phyloP scores from a whole-genome alignment of 1,284 basidiomycete genomes.

The Mycosarcoma maydis region DNA sequence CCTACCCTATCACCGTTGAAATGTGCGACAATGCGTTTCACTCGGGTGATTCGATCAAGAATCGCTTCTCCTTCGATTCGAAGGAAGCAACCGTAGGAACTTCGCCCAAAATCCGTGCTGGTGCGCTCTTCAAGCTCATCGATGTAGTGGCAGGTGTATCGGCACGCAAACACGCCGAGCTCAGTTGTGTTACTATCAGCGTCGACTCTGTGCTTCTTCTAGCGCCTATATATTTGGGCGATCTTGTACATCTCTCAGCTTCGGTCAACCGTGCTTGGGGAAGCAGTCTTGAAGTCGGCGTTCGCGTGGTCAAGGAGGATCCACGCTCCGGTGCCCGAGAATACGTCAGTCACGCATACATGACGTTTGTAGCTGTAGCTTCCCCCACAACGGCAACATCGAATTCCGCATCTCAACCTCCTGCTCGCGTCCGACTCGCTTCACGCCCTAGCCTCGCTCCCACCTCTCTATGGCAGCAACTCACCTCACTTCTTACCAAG shows the following conservation, averaged over 20 bases:
- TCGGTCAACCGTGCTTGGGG: slow-evolving; percentile 68
- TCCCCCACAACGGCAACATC: slow-evolving; percentile 13
- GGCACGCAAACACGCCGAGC: slow-evolving; percentile 65
- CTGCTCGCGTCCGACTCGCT: slow-evolving; percentile 44
- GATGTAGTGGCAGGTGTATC: slow-evolving; percentile 68
- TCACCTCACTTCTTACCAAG: slow-evolving; percentile 12
- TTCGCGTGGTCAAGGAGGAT: slow-evolving; percentile 65
- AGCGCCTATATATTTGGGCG: slow-evolving; percentile 54
- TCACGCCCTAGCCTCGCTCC: slow-evolving; percentile 28
- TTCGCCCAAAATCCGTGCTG: slow-evolving; percentile 59
- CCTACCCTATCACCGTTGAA: slow-evolving; percentile 49
- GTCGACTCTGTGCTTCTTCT: slow-evolving; percentile 66
- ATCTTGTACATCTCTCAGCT: slow-evolving; percentile 63
- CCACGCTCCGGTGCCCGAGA: slow-evolving; percentile 46
- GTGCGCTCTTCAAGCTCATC: slow-evolving; percentile 68
- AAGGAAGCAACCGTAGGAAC: slow-evolving; percentile 5
- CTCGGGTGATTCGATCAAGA: slow-evolving; percentile 7
- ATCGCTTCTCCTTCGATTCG: slow-evolving; percentile 4
- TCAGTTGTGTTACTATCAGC: slow-evolving; percentile 67
- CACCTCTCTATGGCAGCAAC: slow-evolving; percentile 12
- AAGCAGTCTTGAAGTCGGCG: slow-evolving; percentile 67
- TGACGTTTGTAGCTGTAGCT: slow-evolving; percentile 66
- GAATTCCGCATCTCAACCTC: slow-evolving; percentile 14
- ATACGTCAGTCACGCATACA: slow-evolving; percentile 68
- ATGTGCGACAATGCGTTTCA: slow-evolving; percentile 52